Conservation (phyloP, 768 basidiomycete species). For the Punctularia strigosozonata region DNA sequence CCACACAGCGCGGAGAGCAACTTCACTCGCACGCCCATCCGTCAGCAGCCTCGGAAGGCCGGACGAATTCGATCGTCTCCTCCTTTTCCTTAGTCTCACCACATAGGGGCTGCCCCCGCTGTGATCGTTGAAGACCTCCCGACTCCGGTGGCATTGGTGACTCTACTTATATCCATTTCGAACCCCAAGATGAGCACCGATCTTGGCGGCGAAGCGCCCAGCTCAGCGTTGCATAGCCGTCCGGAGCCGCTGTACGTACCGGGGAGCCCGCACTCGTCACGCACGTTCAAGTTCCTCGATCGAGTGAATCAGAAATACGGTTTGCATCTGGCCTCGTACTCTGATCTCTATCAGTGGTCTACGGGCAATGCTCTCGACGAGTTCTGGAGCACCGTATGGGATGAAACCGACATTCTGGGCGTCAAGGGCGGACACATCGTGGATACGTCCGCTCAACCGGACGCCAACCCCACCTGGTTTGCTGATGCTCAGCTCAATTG, state of each 20-base stretch:
- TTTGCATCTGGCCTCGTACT: slow-evolving; percentile 38
- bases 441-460: slow-evolving; percentile 38
- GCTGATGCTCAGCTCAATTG: slow-evolving; percentile 55
- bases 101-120: too few species aligned
- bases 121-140: too few species aligned
- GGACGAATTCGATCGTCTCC: too few species aligned
- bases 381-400: slow-evolving; percentile 74
- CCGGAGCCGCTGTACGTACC: slow-evolving; percentile 32
- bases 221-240: too few species aligned
- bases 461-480: slow-evolving; percentile 65
- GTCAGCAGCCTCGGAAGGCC: too few species aligned
- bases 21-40: too few species aligned
- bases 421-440: slow-evolving; percentile 50
- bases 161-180: too few species aligned
- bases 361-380: slow-evolving; percentile 38
- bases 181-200: too few species aligned
- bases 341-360: slow-evolving; percentile 62
- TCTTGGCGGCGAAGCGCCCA: too few species aligned
- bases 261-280: slow-evolving; percentile 26
- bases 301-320: slow-evolving; percentile 36
- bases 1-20: too few species aligned
- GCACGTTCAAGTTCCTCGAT: slow-evolving; percentile 35
- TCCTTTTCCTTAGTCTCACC: too few species aligned
- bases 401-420: slow-evolving; percentile 48
- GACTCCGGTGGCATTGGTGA: too few species aligned